Base-by-base conservation (phyloP, 768 basidiomycete genomes). In the Rhizopogon salebrosus region DNA sequence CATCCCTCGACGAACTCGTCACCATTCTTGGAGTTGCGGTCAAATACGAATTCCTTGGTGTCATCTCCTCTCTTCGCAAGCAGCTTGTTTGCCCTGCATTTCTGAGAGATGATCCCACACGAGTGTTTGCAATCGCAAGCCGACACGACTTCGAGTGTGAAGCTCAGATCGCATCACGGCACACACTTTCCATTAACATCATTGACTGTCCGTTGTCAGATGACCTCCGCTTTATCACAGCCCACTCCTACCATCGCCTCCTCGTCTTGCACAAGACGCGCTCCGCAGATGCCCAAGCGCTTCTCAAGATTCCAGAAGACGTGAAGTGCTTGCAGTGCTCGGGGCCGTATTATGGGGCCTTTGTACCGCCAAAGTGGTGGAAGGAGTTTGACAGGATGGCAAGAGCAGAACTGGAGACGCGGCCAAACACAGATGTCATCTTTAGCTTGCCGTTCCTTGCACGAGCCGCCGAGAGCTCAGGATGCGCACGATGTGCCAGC, bases 281-380 rank as follows among this genome's bases (percentile, higher is more conserved):
- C 6, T 72, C 75, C 1, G 63, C 68, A 6, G 75, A 77, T 2
- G 82, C 83, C 2, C 66, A 72, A 27, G 71, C 70, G 11, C 64
- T 83, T 37, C 64, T 88, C 7, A 67, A 72, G 53, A 62, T 71
- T 18, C 69, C 78, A 0, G 72, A 75, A 3, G 73, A 78, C 31
- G 61, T 85, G 57, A 81, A 80, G 64, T 89, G 88, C 66, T 77
- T 82, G 70, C 80, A 84, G 55, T 89, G 85, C 59, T 87, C 84
- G 37, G 80, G 80, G 64, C 61, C 68, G 13, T 66, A 63, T 52
- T 72, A 71, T 65, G 69, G 74, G 2, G 68, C 74, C 46, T 70
- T 79, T 53, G 70, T 71, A 5, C 72, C 75, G 5, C 87, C 88
- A 20, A 77, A 76, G 64, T 89, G 86, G 87, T 89, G 86, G 87